Evolutionary conservation across 78 protist genomes (phyloP).

Genomic region (Monosiga brevicollis): DNA sequence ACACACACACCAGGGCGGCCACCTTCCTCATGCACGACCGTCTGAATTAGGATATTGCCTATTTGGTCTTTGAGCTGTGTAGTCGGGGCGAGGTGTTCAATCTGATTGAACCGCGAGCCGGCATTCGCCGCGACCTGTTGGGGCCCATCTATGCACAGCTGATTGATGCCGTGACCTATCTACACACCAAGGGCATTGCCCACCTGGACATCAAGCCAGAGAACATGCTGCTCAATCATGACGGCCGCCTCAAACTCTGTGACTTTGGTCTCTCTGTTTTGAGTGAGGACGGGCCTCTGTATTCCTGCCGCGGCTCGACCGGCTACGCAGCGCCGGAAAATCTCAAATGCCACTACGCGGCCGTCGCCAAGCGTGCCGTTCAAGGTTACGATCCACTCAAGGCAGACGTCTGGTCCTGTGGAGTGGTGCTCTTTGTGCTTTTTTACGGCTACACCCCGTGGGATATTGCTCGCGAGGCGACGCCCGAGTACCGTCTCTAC

Average conservation of each 20-base stretch:
- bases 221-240: background rate
- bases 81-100: too few species aligned
- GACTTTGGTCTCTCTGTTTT: background rate
- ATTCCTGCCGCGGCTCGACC: background rate
- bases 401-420: background rate
- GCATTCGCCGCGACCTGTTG: too few species aligned
- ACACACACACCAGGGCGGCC: too few species aligned
- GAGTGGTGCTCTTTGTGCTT: background rate
- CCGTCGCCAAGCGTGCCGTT: background rate
- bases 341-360: background rate
- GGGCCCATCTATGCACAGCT: background rate
- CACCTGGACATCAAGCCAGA: background rate
- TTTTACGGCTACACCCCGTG: background rate
- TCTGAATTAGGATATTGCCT: too few species aligned
- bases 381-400: background rate
- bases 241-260: background rate
- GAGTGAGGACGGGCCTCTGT: background rate
- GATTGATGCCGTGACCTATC: background rate
- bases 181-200: background rate
- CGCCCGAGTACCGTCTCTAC: background rate
- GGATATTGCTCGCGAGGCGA: background rate
- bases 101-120: too few species aligned
- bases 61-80: too few species aligned
- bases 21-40: too few species aligned
- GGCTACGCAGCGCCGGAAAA: background rate